Evolutionary conservation across 805 yeast species (phyloP), one percentile per base, ranked within the genome.

Genomic region (Candida ficus): DNA sequence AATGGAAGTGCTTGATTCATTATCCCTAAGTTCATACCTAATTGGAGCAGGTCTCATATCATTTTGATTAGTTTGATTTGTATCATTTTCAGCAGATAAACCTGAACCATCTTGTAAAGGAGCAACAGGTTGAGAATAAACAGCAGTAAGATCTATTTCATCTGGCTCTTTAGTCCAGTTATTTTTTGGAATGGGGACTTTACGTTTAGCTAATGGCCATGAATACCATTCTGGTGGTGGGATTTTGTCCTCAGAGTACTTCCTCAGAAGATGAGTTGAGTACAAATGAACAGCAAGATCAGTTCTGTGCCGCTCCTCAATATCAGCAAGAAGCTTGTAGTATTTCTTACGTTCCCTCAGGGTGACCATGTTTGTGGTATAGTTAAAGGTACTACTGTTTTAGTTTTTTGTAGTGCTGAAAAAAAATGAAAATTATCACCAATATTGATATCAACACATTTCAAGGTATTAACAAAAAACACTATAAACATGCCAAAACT

Each of bases 201-300:
- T 3, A 3, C 13, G 13, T 13, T 17, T 16, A 6, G n/a, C 13
- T 8, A 25, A 17, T 1, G 91, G 91, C 91, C 91, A 83, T 4
- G 68, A 53, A 0, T 75, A 54, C 80, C 85, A 81, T 54, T 40
- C 34, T 48, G 33, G 38, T 46, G 37, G 33, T 73, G 72, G 61
- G 66, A 65, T 44, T 40, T 28, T 38, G 58, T 10, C 12, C 6
- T 22, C 19, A 1, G 64, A 58, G 41, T 60, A 61, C 37, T 61
- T 61, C 33, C 52, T 72, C 39, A 70, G 57, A 22, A 84, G 61
- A 43, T 66, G 65, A 0, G 79, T 55, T 19, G 83, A 72, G 55
- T 82, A 85, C 4, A 86, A 58, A 59, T 85, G 95, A 3, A 76
- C 53, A 1, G 83, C 71, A 23, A 84, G 60, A 57, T 85, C 89